Conservation (phyloP, 805 yeast genomes). For the Cephaloascus fragrans region DNA sequence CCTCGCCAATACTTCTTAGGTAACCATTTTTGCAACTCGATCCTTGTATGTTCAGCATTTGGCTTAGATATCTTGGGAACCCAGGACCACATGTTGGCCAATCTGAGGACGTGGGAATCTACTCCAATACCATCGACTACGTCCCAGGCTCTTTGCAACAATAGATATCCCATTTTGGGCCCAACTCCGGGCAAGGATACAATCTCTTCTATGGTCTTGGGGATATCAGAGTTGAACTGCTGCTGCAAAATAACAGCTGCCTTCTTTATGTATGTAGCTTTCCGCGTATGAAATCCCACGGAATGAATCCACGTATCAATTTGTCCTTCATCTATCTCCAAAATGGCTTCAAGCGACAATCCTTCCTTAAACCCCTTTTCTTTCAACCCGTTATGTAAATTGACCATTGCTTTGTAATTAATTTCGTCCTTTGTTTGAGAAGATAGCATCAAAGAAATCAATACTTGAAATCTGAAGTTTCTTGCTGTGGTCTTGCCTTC, state of each 20-base stretch:
- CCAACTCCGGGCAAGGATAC: constrained; percentile 83
- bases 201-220: constrained; percentile 56
- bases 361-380: constrained; percentile 36
- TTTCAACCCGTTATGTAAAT: constrained; percentile 39
- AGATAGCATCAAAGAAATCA: constrained; percentile 77
- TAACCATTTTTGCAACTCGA: constrained; percentile 62
- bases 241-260: constrained; percentile 45
- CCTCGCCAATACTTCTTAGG: constrained; percentile 72
- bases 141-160: constrained; percentile 78
- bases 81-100: constrained; percentile 80
- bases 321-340: constrained; percentile 38
- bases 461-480: constrained; percentile 56
- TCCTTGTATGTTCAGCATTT: constrained; percentile 71
- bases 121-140: constrained; percentile 82
- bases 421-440: constrained; percentile 90
- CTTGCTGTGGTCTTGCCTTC: constrained; percentile 23
- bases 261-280: constrained; percentile 59
- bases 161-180: constrained; percentile 84
- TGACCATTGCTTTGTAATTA: constrained; percentile 62
- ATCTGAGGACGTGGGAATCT: constrained; percentile 81
- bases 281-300: constrained; percentile 83
- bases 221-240: constrained; percentile 58
- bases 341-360: constrained; percentile 44
- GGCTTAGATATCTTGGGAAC: constrained; percentile 33
- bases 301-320: constrained; percentile 60